Evolutionary conservation across 2,329 filamentous ascomycete genomes (phyloP), one percentile per base, ranked within the genome.

Genomic region (Thelonectria olida): DNA sequence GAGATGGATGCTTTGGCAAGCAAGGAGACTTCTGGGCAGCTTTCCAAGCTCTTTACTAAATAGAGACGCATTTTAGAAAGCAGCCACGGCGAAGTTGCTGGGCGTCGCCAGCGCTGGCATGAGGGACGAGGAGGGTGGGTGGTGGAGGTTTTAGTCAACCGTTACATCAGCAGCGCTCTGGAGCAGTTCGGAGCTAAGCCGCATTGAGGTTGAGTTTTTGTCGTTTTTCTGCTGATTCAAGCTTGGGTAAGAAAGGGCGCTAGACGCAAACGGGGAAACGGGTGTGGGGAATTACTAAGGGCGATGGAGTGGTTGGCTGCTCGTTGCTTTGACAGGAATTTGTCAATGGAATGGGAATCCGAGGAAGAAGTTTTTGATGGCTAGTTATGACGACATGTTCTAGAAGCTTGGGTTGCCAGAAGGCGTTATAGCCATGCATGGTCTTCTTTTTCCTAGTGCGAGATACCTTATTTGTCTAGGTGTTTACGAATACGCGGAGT

Each of bases 201-300:
- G n/a, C n/a, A n/a, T n/a, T n/a, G n/a, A n/a, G n/a, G n/a, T n/a
- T n/a, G n/a, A n/a, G n/a, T n/a, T n/a, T n/a, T n/a, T n/a, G n/a
- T n/a, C 19, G 25, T 49, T 25, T 39, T 45, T 51, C 28, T 63
- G 65, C 68, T 71, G 66, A 69, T 66, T 61, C 59, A 70, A 47
- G 51, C 57, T 68, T 39, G 56, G 52, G 57, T 63, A 60, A 60
- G 47, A 61, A 60, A 50, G 10, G 25, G 44, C 44, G 38, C 50
- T 49, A 50, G 13, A n/a, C 22, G 28, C 45, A 10, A 19, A 61
- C 23, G 5, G 19, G 58, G 58, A 2, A 39, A 23, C 13, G 39
- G 15, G 27, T 23, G 38, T 15, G 47, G 55, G 15, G 17, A 41
- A 62, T 71, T 59, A 64, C 60, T 62, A 69, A 65, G 58, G 52